phyloP scores from a whole-genome alignment of 2,329 filamentous ascomycete genomes.

The Tolypocladium endophyticum region DNA sequence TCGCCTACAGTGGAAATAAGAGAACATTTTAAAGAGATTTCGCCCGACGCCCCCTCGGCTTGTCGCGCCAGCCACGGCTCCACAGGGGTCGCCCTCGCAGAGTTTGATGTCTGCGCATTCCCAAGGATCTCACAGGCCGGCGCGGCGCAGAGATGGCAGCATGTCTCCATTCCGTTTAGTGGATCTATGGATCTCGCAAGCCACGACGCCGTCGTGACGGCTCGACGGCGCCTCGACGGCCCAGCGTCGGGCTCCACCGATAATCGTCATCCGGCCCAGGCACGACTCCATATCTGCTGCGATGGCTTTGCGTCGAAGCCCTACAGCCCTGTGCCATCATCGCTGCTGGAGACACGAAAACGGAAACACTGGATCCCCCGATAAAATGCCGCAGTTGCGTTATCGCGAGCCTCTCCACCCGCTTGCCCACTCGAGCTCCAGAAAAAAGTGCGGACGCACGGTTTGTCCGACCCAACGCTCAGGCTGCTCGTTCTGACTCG shows the following conservation, averaged over 20 bases:
- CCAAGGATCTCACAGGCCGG: background rate
- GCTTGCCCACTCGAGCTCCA: constrained; percentile 8
- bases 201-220: background rate
- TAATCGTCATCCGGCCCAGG: constrained; percentile 4
- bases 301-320: background rate
- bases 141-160: background rate
- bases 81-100: background rate
- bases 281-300: constrained; percentile 3
- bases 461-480: constrained; percentile 3
- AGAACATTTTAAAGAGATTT: background rate
- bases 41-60: background rate
- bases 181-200: constrained; percentile 6
- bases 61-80: background rate
- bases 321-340: background rate
- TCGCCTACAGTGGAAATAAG: background rate
- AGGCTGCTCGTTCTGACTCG: constrained; percentile 3
- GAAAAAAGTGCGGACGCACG: constrained; percentile 2
- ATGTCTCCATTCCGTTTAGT: background rate
- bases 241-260: constrained; percentile 3
- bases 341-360: constrained; percentile 14
- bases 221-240: background rate
- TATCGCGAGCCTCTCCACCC: constrained; percentile 15
- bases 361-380: constrained; percentile 14
- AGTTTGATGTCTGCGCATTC: background rate
- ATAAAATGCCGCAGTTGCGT: constrained; percentile 19